A percentile compares a stretch with the other conserved stretches of the same genome.
These are phyloP conservation scores for Pisolithus albus DNA, from an alignment of 768 basidiomycete species.

Conservation along the genomic window DNA sequence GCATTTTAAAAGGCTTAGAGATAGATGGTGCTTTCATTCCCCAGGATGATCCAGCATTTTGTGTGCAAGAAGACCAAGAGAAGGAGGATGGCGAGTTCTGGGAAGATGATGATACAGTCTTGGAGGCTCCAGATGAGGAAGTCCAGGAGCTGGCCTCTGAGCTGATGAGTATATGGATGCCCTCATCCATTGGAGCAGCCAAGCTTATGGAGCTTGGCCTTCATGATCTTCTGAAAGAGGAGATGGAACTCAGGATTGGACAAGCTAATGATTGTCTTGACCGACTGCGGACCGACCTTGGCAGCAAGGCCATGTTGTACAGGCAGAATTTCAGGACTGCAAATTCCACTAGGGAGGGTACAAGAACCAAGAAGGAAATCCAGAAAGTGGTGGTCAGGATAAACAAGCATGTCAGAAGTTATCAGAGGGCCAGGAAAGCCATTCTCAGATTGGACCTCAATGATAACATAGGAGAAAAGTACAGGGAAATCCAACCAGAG, in stretches of 20 bases:
- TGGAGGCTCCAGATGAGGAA: not conserved
- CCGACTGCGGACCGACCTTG: not conserved
- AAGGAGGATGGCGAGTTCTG: not conserved
- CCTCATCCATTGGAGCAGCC: not conserved
- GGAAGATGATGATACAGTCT: not conserved
- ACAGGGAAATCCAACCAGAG: not conserved
- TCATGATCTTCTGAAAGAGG: not conserved
- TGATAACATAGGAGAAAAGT: not conserved
- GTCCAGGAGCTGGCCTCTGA: not conserved
- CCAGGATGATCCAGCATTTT: not conserved
- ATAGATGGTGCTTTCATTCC: not conserved
- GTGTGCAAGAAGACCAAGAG: not conserved
- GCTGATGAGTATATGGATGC: constrained; percentile 3
- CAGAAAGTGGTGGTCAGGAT: not conserved
- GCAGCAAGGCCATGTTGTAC: constrained; percentile 3
- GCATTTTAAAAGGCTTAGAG: not conserved
- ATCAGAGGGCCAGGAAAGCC: not conserved
- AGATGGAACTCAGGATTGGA: constrained; percentile 1
- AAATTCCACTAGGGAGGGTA: not conserved
- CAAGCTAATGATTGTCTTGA: constrained; percentile 4
- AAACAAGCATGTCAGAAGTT: not conserved
- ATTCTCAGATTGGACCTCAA: not conserved
- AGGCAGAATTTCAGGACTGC: not conserved
- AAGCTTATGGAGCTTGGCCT: not conserved
- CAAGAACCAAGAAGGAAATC: constrained; percentile 1